phyloP scores from a whole-genome alignment of 306 rosid species.

The Luffa acutangula region DNA sequence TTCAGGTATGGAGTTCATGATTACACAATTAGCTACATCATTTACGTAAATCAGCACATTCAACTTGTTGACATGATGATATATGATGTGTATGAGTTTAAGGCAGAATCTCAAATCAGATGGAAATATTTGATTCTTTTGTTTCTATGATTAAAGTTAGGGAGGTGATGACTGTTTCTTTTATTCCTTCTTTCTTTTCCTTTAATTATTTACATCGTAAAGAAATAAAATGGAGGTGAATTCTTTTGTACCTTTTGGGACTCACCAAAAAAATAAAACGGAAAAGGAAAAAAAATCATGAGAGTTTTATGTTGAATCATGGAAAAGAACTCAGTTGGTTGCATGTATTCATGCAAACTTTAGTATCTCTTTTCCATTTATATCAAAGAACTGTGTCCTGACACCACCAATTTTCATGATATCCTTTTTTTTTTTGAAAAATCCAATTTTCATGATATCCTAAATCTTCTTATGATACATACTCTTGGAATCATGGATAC shows the following conservation, averaged over 20 bases:
- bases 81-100: background rate
- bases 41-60: background rate
- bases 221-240: too few species aligned
- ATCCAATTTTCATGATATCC: background rate
- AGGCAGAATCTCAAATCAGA: background rate
- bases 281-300: too few species aligned
- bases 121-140: background rate
- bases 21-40: background rate
- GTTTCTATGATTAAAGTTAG: background rate
- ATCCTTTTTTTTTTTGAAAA: too few species aligned
- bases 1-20: constrained; percentile 53
- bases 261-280: too few species aligned
- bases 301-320: background rate
- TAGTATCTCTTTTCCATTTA: background rate
- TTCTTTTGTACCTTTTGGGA: too few species aligned
- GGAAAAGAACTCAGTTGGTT: background rate
- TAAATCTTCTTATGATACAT: background rate
- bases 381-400: background rate
- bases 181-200: background rate
- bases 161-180: background rate
- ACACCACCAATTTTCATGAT: background rate
- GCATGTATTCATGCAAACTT: background rate
- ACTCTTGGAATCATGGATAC: too few species aligned
- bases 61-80: background rate
- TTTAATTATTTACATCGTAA: background rate